Conservation (phyloP, 148 eudicot species). For the Chenopodium berlandieri region DNA sequence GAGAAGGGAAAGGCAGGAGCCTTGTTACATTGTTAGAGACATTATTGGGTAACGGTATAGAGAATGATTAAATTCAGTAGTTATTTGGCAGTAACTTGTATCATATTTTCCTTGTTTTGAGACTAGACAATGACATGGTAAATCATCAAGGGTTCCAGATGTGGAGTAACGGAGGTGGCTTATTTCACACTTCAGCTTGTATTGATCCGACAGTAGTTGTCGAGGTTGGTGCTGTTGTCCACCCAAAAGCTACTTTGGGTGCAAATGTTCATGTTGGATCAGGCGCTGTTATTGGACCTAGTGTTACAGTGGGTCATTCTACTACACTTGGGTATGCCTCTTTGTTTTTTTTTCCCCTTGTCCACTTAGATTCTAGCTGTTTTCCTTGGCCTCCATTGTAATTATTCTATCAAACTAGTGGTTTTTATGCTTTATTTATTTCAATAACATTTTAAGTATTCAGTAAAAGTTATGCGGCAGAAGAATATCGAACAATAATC, state of each 20-base stretch:
- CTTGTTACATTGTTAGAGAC: neutral
- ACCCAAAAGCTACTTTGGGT: constrained; percentile 55
- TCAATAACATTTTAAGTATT: neutral
- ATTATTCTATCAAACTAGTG: neutral
- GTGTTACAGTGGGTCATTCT: constrained; percentile 68
- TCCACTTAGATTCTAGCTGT: neutral
- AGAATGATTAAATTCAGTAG: neutral
- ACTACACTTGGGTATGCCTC: constrained; percentile 70
- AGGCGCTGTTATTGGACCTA: constrained; percentile 76
- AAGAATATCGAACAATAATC: too few relatives aligned
- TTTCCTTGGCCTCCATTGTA: neutral
- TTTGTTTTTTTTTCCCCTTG: neutral
- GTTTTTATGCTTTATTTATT: neutral
- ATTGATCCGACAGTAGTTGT: constrained; percentile 66
- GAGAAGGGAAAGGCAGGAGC: neutral
- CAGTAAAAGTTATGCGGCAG: too few relatives aligned
- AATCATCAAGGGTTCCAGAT: constrained; percentile 45
- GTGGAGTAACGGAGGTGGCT: constrained; percentile 88
- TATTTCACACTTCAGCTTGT: constrained; percentile 54
- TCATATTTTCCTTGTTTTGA: constrained; percentile 26
- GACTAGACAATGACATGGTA: constrained; percentile 39
- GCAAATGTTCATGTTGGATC: constrained; percentile 73
- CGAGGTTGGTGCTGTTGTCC: constrained; percentile 81
- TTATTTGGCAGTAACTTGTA: constrained; percentile 7
- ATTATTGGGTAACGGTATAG: neutral